These are phyloP conservation scores for Collybia sp. DNA, from an alignment of 768 basidiomycete species.

Conservation along the genomic window DNA sequence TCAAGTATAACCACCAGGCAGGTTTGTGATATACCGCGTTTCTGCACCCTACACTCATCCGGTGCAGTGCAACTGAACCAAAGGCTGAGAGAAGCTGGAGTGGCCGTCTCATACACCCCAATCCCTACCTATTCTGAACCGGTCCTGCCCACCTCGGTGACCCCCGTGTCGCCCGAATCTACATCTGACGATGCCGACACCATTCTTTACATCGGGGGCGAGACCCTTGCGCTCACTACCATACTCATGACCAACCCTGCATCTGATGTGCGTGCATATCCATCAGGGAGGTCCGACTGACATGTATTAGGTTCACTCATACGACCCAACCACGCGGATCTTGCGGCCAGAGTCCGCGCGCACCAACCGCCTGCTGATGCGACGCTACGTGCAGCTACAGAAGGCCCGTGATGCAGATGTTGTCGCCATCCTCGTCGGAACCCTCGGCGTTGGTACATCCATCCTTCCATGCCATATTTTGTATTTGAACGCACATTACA, in stretches of 20 bases:
- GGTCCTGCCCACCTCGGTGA: neutral
- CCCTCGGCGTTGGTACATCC: conserved; percentile 77
- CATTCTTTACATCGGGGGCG: conserved; percentile 65
- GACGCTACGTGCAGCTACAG: conserved; percentile 83
- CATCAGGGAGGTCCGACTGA: neutral
- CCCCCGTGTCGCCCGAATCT: conserved; percentile 4
- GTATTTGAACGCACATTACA: conserved; percentile 18
- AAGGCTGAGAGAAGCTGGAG: conserved; percentile 15
- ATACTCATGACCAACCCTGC: conserved; percentile 77
- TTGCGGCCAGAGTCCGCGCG: conserved; percentile 55
- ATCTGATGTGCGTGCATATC: conserved; percentile 42
- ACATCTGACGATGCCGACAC: conserved; percentile 11
- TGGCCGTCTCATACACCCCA: neutral
- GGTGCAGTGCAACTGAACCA: conserved; percentile 27
- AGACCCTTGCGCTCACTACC: conserved; percentile 79
- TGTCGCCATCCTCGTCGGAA: conserved; percentile 92
- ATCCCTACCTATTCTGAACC: neutral
- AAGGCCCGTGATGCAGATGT: conserved; percentile 90
- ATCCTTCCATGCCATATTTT: neutral
- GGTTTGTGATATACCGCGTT: conserved; percentile 31
- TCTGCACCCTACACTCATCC: conserved; percentile 6
- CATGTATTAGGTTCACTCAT: conserved; percentile 61
- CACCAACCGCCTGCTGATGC: conserved; percentile 84
- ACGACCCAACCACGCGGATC: conserved; percentile 51
- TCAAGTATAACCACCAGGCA: conserved; percentile 65